These are phyloP conservation scores for Phytophthora parvispora DNA, from an alignment of 352 stramenopile species.

Conservation along the genomic window DNA sequence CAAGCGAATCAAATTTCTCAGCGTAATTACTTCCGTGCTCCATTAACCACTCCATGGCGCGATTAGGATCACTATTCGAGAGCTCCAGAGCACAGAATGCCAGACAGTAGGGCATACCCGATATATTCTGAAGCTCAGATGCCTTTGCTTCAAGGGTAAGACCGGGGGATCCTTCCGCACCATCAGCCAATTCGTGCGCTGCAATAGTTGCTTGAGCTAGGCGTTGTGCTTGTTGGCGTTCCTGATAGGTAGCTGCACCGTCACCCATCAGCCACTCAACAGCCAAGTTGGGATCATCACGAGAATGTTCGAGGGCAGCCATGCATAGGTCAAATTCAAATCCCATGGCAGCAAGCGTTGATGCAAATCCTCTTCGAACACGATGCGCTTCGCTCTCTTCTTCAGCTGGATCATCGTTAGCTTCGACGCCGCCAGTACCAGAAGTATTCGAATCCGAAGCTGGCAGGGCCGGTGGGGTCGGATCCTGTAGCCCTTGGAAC, in stretches of 20 bases:
- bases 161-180: slow-evolving; percentile 13
- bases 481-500: slow-evolving; percentile 77
- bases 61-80: slow-evolving; percentile 83
- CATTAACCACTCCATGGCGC: slow-evolving; percentile 91
- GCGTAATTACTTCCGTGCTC: slow-evolving; percentile 77
- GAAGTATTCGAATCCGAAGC: slow-evolving; percentile 20
- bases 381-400: slow-evolving; percentile 84
- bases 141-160: slow-evolving; percentile 71
- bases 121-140: slow-evolving; percentile 79
- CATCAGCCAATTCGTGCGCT: slow-evolving; percentile 30
- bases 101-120: slow-evolving; percentile 75
- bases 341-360: slow-evolving; percentile 86
- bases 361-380: slow-evolving; percentile 80
- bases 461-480: slow-evolving; percentile 45
- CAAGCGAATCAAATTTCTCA: slow-evolving; percentile 58
- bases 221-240: slow-evolving; percentile 70
- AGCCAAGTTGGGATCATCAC: slow-evolving; percentile 86
- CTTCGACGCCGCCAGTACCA: slow-evolving; percentile 22
- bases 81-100: slow-evolving; percentile 79
- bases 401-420: slow-evolving; percentile 66
- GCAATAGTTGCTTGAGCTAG: slow-evolving; percentile 59
- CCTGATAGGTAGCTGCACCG: slow-evolving; percentile 77
- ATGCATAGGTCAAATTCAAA: slow-evolving; percentile 93
- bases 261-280: slow-evolving; percentile 91
- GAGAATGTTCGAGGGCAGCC: slow-evolving; percentile 80